A percentile compares a stretch with the other conserved stretches of the same genome.
These are phyloP conservation scores for Globisporangium orthogonon DNA, from an alignment of 352 stramenopile genomes.

Conservation along the genomic window DNA sequence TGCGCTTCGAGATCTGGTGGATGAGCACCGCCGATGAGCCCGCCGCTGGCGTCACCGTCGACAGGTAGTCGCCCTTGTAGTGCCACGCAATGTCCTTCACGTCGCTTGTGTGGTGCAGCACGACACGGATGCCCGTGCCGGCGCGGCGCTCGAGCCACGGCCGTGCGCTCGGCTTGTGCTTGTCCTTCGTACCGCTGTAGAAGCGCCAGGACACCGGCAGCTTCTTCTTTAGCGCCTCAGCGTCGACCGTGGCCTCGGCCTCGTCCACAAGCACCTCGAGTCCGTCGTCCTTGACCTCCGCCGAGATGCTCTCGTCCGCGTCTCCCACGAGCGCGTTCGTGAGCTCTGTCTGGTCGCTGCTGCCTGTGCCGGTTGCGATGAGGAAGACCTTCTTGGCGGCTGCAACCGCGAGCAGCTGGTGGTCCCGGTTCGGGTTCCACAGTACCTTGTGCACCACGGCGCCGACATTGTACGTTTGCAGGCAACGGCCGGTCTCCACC, in stretches of 20 bases:
- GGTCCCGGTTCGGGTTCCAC: conserved; percentile 96
- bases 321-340: conserved; percentile 93
- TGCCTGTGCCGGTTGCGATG: conserved; percentile 93
- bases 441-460: conserved; percentile 88
- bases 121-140: conserved; percentile 75
- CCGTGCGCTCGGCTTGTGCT: conserved; percentile 52
- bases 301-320: conserved; percentile 62
- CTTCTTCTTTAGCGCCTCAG: conserved; percentile 79
- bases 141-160: conserved; percentile 75
- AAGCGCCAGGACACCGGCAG: conserved; percentile 90
- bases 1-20: conserved; percentile 97
- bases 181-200: conserved; percentile 78
- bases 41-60: conserved; percentile 89
- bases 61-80: conserved; percentile 98
- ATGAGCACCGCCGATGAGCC: conserved; percentile 93
- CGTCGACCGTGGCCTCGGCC: conserved; percentile 59
- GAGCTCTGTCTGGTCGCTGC: conserved; percentile 89
- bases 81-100: conserved; percentile 96
- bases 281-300: conserved; percentile 35
- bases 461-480: conserved; percentile 90
- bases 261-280: conserved; percentile 62
- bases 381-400: conserved; percentile 88
- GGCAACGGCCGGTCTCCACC: conserved; percentile 90
- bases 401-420: conserved; percentile 93
- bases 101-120: conserved; percentile 85